Evolutionary conservation across 257 asterid species (phyloP).

Genomic region (Fraxinus excelsior): DNA sequence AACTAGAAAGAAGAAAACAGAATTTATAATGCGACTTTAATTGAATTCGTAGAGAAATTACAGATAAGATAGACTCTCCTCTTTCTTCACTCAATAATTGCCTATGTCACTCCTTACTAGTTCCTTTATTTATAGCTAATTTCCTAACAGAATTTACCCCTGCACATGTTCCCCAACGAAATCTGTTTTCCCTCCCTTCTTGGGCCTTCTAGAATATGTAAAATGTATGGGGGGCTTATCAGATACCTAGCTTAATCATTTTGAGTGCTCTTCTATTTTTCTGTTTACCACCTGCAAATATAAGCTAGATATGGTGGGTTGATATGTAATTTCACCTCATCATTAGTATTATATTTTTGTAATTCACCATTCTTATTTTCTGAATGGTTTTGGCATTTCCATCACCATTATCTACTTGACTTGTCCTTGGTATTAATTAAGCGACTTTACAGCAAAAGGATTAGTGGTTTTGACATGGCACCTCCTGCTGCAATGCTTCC

Average conservation of each 20-base stretch:
- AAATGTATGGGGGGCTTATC: no score
- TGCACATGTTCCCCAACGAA: no score
- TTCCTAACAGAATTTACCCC: no score
- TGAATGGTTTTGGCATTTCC: neutral
- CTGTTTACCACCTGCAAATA: neutral
- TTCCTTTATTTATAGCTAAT: no score
- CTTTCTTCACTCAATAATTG: no score
- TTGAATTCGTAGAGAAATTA: no score
- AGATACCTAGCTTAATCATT: neutral
- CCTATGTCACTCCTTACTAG: no score
- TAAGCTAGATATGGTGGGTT: neutral
- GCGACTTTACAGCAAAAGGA: constrained; percentile 76
- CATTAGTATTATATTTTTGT: neutral
- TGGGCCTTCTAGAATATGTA: no score
- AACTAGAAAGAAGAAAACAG: no score
- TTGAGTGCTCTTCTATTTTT: neutral
- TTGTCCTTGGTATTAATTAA: constrained; percentile 33
- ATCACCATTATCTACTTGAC: constrained; percentile 28
- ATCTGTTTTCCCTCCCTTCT: no score
- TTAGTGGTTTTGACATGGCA: constrained; percentile 98
- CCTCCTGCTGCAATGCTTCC: constrained; percentile 80
- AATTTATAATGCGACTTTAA: no score
- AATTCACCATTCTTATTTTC: neutral
- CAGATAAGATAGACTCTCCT: no score
- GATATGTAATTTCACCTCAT: neutral